Evolutionary conservation across 2,329 filamentous ascomycete genomes (phyloP).

Genomic region (Colletotrichum viniferum): DNA sequence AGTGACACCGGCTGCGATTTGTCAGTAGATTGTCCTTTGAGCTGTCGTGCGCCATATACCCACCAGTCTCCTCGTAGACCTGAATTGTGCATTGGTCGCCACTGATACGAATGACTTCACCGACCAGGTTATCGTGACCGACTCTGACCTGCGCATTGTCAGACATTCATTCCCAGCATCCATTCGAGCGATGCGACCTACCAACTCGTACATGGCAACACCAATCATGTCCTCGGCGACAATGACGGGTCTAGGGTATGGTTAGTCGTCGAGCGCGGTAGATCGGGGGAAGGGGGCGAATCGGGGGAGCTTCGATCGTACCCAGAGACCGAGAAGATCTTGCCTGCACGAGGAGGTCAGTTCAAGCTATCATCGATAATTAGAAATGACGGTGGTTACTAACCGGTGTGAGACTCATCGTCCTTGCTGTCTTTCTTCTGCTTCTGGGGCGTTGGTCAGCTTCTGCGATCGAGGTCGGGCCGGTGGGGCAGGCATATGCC

Average conservation of each 20-base stretch:
- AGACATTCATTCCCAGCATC: background rate
- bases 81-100: constrained; percentile 96
- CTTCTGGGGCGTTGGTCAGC: constrained; percentile 13
- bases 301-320: constrained; percentile 41
- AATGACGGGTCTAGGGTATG: constrained; percentile 75
- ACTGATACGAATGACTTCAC: constrained; percentile 98
- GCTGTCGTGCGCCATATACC: constrained; percentile 27
- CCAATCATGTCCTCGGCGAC: constrained; percentile 98
- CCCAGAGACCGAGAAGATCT: constrained; percentile 68
- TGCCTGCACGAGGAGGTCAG: constrained; percentile 45
- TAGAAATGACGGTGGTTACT: background rate
- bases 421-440: constrained; percentile 39
- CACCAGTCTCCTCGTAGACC: constrained; percentile 99
- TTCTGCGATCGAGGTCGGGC: constrained; percentile 5
- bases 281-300: background rate
- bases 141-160: constrained; percentile 74
- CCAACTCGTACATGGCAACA: constrained; percentile 99
- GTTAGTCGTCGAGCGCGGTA: constrained; percentile 19
- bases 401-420: constrained; percentile 45
- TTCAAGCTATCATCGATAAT: background rate
- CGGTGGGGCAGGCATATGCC: constrained; percentile 13
- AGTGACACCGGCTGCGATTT: constrained; percentile 78
- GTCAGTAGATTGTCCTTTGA: background rate
- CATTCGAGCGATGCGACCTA: constrained; percentile 45
- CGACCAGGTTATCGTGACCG: constrained; percentile 88